Evolutionary conservation across 257 asterid species (phyloP).

Genomic region (Solanum rostratum): DNA sequence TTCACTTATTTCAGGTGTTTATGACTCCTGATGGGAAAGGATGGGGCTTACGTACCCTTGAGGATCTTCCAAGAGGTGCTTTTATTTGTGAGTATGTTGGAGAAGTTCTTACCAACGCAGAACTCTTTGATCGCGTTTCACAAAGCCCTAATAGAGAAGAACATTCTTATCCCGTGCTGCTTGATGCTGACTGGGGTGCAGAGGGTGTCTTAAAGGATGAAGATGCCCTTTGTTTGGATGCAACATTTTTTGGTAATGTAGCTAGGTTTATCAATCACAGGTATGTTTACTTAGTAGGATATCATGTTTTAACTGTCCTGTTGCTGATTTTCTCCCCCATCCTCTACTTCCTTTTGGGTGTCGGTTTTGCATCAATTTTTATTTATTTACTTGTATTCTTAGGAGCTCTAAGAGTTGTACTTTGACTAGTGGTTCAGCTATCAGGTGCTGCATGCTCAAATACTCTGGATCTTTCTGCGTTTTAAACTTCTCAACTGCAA

Average conservation of each 20-base stretch:
- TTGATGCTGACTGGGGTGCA: constrained; percentile 44
- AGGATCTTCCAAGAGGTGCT: constrained; percentile 92
- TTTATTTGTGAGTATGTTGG: constrained; percentile 65
- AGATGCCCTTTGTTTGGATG: constrained; percentile 44
- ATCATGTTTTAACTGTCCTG: not conserved
- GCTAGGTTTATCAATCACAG: constrained; percentile 43
- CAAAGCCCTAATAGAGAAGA: constrained; percentile 9
- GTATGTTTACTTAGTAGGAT: constrained; percentile 6
- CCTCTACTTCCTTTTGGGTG: not conserved
- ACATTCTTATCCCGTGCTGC: constrained; percentile 35
- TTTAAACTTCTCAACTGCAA: not conserved
- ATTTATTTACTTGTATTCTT: not conserved
- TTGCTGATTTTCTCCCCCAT: not conserved
- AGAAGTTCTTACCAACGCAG: constrained; percentile 31
- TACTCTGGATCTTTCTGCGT: not conserved
- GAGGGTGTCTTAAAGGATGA: constrained; percentile 30
- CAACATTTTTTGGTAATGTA: constrained; percentile 31
- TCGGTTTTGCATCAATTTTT: not conserved
- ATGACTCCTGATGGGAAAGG: constrained; percentile 81
- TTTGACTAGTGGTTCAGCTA: not conserved
- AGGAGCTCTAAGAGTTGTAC: not conserved
- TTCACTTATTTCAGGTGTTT: constrained; percentile 47
- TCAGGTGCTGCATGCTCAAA: not conserved
- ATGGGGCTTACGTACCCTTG: constrained; percentile 94
- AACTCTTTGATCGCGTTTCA: constrained; percentile 22